Evolutionary conservation across 78 protist genomes (phyloP), one percentile per base, ranked within the genome.

Genomic region (Planoprotostelium fungivorum): DNA sequence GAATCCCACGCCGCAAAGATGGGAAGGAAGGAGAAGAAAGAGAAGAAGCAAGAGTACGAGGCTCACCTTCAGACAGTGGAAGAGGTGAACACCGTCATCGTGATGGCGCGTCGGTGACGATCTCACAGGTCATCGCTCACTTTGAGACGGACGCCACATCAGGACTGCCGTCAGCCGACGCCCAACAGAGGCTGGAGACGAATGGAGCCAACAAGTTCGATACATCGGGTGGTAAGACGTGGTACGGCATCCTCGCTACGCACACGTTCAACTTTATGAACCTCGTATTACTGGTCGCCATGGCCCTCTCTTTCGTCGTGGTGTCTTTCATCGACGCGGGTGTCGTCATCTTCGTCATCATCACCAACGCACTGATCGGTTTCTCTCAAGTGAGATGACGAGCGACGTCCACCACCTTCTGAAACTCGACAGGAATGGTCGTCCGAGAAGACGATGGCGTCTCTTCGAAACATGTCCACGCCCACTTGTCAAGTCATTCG

Each of bases 341-440:
- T 25, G 16, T 51, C 73, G 16, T 51, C 73, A 51, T 51, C 73
- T 51, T 51, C 16, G 73, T 51, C 73, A 51, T 51, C 73, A 51
- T 51, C 73, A 25, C 16, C 73, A 51, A 51, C 73, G 5, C 73
- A 25, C 31, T 16, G 31, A 5, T 51, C 73, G 73, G 73, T 25
- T 51, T 51, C 16, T 16, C 5, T 5, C 73, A 51, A 16, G 73
- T 51, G 5, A 25, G 73, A n/a, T n/a, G 31, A 51, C 16, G 31
- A 51, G 73, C 5, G 16, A n/a, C n/a, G n/a, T n/a, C n/a, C n/a
- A n/a, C n/a, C n/a, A n/a, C n/a, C n/a, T n/a, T n/a, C n/a, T n/a
- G n/a, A n/a, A n/a, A n/a, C n/a, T n/a, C 84, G 86, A 83, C 99
- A 97, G 94, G 96, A 97, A 84, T 91, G 39, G 88, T 88, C 94